These are phyloP conservation scores for Neurospora sp. DNA, from an alignment of 495 filamentous ascomycete species.

Conservation along the genomic window DNA sequence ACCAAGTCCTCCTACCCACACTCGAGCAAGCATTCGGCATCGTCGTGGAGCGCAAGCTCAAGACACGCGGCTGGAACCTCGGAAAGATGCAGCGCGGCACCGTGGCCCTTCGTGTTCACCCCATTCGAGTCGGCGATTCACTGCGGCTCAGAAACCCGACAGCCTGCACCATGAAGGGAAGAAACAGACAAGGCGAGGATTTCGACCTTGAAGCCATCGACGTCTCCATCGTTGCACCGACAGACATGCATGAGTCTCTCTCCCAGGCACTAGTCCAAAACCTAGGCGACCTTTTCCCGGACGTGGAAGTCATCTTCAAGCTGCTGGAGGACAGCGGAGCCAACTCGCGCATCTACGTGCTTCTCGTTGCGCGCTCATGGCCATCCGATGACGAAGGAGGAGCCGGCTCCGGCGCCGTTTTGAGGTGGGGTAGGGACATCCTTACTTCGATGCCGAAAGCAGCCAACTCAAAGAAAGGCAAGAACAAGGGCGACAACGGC, in stretches of 20 bases:
- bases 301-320: conserved; percentile 39
- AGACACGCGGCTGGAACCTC: conserved; percentile 56
- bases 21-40: conserved; percentile 55
- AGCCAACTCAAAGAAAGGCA: conserved; percentile 28
- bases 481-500: background rate
- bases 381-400: background rate
- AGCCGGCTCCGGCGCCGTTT: conserved; percentile 18
- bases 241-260: conserved; percentile 31
- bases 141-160: conserved; percentile 38
- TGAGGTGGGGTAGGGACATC: conserved; percentile 57
- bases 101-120: conserved; percentile 48
- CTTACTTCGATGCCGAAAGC: conserved; percentile 43
- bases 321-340: conserved; percentile 48
- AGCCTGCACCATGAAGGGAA: background rate
- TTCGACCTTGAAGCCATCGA: conserved; percentile 45
- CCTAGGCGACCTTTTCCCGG: conserved; percentile 28
- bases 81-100: conserved; percentile 47
- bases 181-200: conserved; percentile 8
- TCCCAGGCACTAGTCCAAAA: conserved; percentile 25
- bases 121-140: conserved; percentile 31
- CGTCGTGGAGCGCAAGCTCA: conserved; percentile 42
- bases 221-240: conserved; percentile 46
- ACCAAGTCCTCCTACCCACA: conserved; percentile 63
- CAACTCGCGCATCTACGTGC: conserved; percentile 53
- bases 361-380: conserved; percentile 58